Evolutionary conservation across 1,284 basidiomycete genomes (phyloP).

Genomic region (Heterobasidion occidentale): DNA sequence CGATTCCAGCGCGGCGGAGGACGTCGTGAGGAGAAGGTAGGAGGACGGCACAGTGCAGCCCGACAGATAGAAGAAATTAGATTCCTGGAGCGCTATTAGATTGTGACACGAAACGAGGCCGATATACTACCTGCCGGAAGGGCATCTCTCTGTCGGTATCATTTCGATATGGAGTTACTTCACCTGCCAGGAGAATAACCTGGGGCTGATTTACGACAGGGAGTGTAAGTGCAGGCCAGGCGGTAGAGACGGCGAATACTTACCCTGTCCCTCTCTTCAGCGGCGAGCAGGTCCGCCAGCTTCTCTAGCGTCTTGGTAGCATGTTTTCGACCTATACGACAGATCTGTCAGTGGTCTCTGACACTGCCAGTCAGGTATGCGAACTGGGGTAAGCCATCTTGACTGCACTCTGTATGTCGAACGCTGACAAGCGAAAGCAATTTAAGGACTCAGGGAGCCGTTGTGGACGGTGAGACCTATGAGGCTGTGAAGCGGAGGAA

Average conservation of each 20-base stretch:
- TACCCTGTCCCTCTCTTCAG: constrained; percentile 44
- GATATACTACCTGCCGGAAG: constrained; percentile 46
- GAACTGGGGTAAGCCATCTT: neutral
- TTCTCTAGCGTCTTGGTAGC: constrained; percentile 41
- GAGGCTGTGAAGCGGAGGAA: too few relatives aligned
- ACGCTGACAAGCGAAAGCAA: neutral
- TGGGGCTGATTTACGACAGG: constrained; percentile 39
- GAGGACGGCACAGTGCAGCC: constrained; percentile 71
- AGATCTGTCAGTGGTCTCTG: neutral
- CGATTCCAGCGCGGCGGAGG: constrained; percentile 35
- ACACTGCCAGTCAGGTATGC: neutral
- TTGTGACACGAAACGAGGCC: neutral
- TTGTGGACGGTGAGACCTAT: too few relatives aligned
- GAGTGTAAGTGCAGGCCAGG: neutral
- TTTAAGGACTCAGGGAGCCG: too few relatives aligned
- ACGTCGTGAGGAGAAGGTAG: constrained; percentile 57
- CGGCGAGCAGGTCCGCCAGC: constrained; percentile 39
- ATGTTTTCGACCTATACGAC: constrained; percentile 35
- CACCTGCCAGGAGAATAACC: constrained; percentile 53
- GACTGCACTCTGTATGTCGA: neutral
- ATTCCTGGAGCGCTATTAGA: constrained; percentile 39
- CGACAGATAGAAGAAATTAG: constrained; percentile 84
- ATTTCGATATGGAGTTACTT: constrained; percentile 58
- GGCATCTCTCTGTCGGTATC: constrained; percentile 84
- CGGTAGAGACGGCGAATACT: neutral